These are phyloP conservation scores for Yarrowia galli DNA, from an alignment of 1,139 yeast genomes.

Conservation along the genomic window DNA sequence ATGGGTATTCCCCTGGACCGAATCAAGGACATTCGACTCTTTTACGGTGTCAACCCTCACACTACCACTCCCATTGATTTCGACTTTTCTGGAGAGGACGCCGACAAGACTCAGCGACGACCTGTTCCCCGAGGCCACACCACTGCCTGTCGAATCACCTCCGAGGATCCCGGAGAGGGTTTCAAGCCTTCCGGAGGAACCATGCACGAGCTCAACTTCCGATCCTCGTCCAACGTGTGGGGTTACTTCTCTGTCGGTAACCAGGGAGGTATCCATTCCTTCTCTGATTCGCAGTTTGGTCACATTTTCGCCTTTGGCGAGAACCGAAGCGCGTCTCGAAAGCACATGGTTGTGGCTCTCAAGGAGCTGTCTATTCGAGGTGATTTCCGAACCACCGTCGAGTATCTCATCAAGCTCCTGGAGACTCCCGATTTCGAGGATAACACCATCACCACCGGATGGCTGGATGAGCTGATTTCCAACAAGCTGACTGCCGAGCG, in stretches of 20 bases:
- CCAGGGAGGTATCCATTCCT: slow-evolving; percentile 96
- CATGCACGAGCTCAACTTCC: slow-evolving; percentile 91
- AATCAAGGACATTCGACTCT: slow-evolving; percentile 86
- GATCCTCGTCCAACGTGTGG: slow-evolving; percentile 98
- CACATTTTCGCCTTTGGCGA: slow-evolving; percentile 99
- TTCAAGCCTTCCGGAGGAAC: slow-evolving; percentile 98
- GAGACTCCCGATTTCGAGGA: slow-evolving; percentile 97
- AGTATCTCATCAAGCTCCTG: slow-evolving; percentile 88
- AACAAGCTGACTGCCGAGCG: slow-evolving; percentile 95
- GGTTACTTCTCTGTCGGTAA: slow-evolving; percentile 98
- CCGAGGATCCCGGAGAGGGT: slow-evolving; percentile 99
- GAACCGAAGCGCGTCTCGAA: slow-evolving; percentile 95
- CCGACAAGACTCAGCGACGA: slow-evolving; percentile 80
- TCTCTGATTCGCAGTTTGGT: slow-evolving; percentile 97
- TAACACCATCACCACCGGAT: slow-evolving; percentile 96
- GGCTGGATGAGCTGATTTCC: slow-evolving; percentile 95
- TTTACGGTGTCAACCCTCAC: slow-evolving; percentile 96
- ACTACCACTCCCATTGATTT: slow-evolving; percentile 90
- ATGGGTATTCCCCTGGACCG: slow-evolving; percentile 99
- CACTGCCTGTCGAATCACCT: slow-evolving; percentile 98
- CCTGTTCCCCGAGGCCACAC: slow-evolving; percentile 98
- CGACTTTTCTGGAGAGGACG: slow-evolving; percentile 76
- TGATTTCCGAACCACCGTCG: slow-evolving; percentile 97
- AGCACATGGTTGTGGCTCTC: slow-evolving; percentile 98
- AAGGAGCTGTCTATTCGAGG: slow-evolving; percentile 97